These are phyloP conservation scores for Ormosia emarginata DNA, from an alignment of 306 rosid species.

Conservation along the genomic window DNA sequence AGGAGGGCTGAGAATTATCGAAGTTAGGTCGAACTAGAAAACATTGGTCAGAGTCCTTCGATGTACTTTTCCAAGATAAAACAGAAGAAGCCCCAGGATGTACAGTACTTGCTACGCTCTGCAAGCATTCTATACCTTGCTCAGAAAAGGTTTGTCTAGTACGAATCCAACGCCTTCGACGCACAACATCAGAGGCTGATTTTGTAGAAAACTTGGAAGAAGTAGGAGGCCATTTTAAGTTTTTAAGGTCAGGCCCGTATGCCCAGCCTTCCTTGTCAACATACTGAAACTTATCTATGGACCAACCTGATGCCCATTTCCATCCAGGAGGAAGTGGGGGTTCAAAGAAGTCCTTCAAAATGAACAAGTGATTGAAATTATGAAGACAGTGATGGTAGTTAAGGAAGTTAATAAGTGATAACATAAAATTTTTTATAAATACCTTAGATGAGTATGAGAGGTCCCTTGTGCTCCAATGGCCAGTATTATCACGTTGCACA, in stretches of 20 bases:
- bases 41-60: slow-evolving; percentile 63
- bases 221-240: slow-evolving; percentile 64
- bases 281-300: slow-evolving; percentile 57
- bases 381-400: background rate
- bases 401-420: background rate
- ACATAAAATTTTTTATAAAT: background rate
- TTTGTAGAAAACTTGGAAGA: slow-evolving; percentile 56
- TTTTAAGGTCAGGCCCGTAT: slow-evolving; percentile 56
- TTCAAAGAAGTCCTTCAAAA: slow-evolving; percentile 76
- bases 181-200: slow-evolving; percentile 60
- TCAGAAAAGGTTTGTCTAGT: slow-evolving; percentile 44
- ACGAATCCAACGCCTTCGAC: slow-evolving; percentile 75
- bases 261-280: slow-evolving; percentile 92
- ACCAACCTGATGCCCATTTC: slow-evolving; percentile 75
- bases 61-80: slow-evolving; percentile 85
- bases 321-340: slow-evolving; percentile 83
- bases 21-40: slow-evolving; percentile 69
- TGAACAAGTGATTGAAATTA: slow-evolving; percentile 20
- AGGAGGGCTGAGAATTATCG: slow-evolving; percentile 48
- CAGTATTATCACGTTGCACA: slow-evolving; percentile 41
- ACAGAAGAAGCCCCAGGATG: slow-evolving; percentile 65
- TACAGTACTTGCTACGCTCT: slow-evolving; percentile 43
- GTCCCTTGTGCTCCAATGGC: slow-evolving; percentile 71
- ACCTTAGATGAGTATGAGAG: slow-evolving; percentile 64
- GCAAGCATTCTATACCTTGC: slow-evolving; percentile 32